Base-by-base conservation (phyloP, 106 monocot genomes). In the Dendrobium chrysotoxum region DNA sequence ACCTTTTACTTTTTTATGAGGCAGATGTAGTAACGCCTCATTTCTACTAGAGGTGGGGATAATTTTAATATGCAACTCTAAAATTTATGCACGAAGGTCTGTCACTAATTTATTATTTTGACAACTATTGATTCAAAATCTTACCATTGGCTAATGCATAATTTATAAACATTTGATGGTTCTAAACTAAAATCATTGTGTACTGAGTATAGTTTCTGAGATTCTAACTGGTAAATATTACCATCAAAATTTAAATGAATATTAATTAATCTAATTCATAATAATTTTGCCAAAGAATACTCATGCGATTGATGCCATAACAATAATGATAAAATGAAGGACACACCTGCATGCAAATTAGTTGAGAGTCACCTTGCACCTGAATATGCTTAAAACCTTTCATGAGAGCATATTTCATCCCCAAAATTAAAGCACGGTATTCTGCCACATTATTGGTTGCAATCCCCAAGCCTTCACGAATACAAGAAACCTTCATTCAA, bases 381-480 rank as follows among this genome's bases (percentile, higher is more conserved):
- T 40, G 70, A 66, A 93, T 86, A 21, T 90, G 46, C 72, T 81
- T 85, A 72, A 79, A 88, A 45, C 92, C 92, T 80, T 88, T 93
- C 46, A 73, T 86, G 58, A 82, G 76, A 38, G 92, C 92, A 86
- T 28, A 83, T 75, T 81, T 85, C 58, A 93, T 23, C 67, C 92
- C 92, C 77, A 93, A 83, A 78, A 93, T 80, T 79, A 93, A 86
- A 58, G 88, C 88, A 35, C 83, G 86, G 64, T 93, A 93, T 81
- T 93, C 92, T 77, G 92, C 92, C 83, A 90, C 92, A 85, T 93
- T 93, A 68, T 81, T 86, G 35, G 92, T 93, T 8, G 40, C 84
- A 31, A 76, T 28, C n/a, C 90, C 92, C 82, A 93, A 83, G 40
- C 92, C 92, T 88, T 93, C 86, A 79, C 90, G 86, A 12, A 93